These are phyloP conservation scores for Peltaster fructicola DNA, from an alignment of 2,329 filamentous ascomycete species.

Conservation along the genomic window DNA sequence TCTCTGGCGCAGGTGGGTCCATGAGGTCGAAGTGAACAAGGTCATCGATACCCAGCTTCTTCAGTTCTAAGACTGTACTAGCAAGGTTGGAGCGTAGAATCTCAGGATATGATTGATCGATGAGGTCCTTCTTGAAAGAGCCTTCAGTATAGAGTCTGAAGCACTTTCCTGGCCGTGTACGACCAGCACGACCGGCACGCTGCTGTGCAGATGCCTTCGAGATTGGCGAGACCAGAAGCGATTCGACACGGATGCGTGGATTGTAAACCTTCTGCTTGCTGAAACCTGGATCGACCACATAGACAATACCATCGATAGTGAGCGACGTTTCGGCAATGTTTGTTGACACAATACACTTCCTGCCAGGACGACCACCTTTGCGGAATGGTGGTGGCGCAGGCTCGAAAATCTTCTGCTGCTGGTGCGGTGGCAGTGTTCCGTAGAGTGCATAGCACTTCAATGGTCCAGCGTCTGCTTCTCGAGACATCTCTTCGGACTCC, in stretches of 20 bases:
- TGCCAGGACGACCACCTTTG: conserved; percentile 66
- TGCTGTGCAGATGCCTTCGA: conserved; percentile 96
- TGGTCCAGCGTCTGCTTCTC: conserved; percentile 82
- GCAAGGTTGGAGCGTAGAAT: conserved; percentile 87
- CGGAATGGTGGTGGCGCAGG: conserved; percentile 58
- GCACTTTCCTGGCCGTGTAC: conserved; percentile 95
- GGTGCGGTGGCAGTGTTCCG: conserved; percentile 74
- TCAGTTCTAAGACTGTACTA: conserved; percentile 87
- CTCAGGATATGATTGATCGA: conserved; percentile 92
- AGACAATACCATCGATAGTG: conserved; percentile 97
- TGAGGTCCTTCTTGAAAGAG: conserved; percentile 95
- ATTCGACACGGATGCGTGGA: conserved; percentile 88
- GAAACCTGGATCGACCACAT: conserved; percentile 97
- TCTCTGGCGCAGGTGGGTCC: conserved; percentile 95
- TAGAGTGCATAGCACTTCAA: conserved; percentile 86
- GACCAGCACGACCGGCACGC: conserved; percentile 94
- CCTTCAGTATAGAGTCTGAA: conserved; percentile 91
- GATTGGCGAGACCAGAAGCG: conserved; percentile 89
- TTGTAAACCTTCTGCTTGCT: conserved; percentile 99
- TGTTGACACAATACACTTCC: conserved; percentile 85
- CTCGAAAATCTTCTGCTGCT: conserved; percentile 92
- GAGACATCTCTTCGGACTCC: conserved; percentile 78
- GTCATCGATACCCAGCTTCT: conserved; percentile 91
- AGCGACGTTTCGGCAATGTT: conserved; percentile 97
- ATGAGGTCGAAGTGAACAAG: conserved; percentile 97